phyloP scores from a whole-genome alignment of 2,329 filamentous ascomycete species.

The Xylogone sp. region DNA sequence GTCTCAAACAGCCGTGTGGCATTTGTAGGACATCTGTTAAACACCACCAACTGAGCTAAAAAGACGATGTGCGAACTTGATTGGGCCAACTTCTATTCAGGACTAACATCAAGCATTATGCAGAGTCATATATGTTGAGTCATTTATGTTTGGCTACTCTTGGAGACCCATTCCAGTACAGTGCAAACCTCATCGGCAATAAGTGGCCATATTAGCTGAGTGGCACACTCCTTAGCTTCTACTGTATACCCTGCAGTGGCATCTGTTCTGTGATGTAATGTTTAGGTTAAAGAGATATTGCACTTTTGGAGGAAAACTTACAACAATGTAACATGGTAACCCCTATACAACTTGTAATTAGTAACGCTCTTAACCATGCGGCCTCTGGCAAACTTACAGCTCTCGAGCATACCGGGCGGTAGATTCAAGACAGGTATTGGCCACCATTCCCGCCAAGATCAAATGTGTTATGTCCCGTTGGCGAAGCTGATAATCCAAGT shows the following conservation, averaged over 20 bases:
- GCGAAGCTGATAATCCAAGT: constrained; percentile 31
- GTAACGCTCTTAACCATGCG: constrained; percentile 2
- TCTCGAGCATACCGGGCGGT: constrained; percentile 31
- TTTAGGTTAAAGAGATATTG: neutral
- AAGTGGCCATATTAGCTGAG: constrained; percentile 23
- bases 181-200: constrained; percentile 22
- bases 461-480: constrained; percentile 30
- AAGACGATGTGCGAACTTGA: too few species aligned
- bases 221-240: constrained; percentile 18
- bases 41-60: too few species aligned
- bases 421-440: constrained; percentile 31
- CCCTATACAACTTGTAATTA: constrained; percentile 5
- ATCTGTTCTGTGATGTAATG: constrained; percentile 6
- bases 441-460: constrained; percentile 26
- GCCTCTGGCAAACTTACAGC: constrained; percentile 16
- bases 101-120: too few species aligned
- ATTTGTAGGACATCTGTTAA: too few species aligned
- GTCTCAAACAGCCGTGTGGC: too few species aligned
- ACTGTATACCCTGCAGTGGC: constrained; percentile 21
- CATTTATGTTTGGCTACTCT: too few species aligned
- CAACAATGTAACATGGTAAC: constrained; percentile 22
- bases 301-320: constrained; percentile 7
- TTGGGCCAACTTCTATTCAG: too few species aligned
- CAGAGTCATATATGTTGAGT: too few species aligned
- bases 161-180: constrained; percentile 4